Evolutionary conservation across 2,329 filamentous ascomycete genomes (phyloP), one percentile per base, ranked within the genome.

Genomic region (Myriosclerotinia scirpicola): DNA sequence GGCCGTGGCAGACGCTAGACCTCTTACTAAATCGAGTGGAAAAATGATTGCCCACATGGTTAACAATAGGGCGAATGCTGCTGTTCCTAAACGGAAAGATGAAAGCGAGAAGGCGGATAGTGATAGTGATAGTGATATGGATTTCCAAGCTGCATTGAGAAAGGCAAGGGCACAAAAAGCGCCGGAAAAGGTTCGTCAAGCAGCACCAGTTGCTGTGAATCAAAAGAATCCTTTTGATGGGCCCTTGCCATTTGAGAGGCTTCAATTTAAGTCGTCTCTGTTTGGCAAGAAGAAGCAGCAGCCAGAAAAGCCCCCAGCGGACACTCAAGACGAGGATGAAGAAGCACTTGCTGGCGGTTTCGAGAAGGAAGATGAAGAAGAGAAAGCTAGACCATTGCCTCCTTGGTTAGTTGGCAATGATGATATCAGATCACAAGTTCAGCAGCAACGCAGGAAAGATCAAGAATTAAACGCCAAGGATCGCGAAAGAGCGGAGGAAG

Each of bases 191-290:
- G 79, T 77, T 53, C 76, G 64, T 17, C 61, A 77, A 58, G 70
- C 76, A 36, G 74, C 77, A 5, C 76, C 79, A 26, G 73, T 80
- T 3, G 74, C 78, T n/a, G 76, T 83, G 12, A 87, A 85, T 60
- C 81, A 84, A 46, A 86, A 85, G 70, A 86, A 87, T 71, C 82
- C 86, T 3, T 90, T 96, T 74, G 86, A 86, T 70, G 94, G 94
- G 0, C 92, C 93, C 0, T 78, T 99, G 6, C 95, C 95, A 0
- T 99, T 99, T 74, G 93, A 97, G 72, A 94, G 92, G 74, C 82
- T 97, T 1, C 87, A 90, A 54, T 87, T 85, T 82, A 88, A 85
- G 62, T 88, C 85, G 2, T 84, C 82, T 1, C 80, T 87, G 2
- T 87, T 87, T 68, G 78, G 78, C 6, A 82, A 81, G 69, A 81